These are phyloP conservation scores for Diaporthe caulivora DNA, from an alignment of 2,329 filamentous ascomycete species.

Conservation along the genomic window DNA sequence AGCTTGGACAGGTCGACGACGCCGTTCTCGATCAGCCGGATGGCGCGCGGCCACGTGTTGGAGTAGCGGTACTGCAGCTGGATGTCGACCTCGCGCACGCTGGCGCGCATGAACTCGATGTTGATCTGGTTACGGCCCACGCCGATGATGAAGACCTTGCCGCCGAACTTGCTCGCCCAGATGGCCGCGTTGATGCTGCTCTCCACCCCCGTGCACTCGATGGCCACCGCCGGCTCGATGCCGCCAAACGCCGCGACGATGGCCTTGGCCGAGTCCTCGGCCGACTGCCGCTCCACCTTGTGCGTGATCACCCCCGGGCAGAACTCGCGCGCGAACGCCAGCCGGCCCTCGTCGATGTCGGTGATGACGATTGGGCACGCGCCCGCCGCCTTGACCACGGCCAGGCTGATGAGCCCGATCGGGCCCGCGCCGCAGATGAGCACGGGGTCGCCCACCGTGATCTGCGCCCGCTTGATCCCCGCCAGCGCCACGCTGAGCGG, in stretches of 20 bases:
- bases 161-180: slow-evolving; percentile 92
- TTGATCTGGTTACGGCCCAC: slow-evolving; percentile 96
- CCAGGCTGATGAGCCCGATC: slow-evolving; percentile 89
- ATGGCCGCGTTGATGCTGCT: slow-evolving; percentile 88
- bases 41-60: slow-evolving; percentile 96
- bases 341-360: slow-evolving; percentile 88
- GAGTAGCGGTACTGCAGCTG: slow-evolving; percentile 97
- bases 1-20: slow-evolving; percentile 84
- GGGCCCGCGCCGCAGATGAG: slow-evolving; percentile 93
- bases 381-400: slow-evolving; percentile 87
- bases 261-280: slow-evolving; percentile 78
- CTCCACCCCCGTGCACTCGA: slow-evolving; percentile 97
- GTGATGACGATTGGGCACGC: slow-evolving; percentile 94
- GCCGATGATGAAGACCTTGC: slow-evolving; percentile 96
- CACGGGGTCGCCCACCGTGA: slow-evolving; percentile 87
- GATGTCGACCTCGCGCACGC: slow-evolving; percentile 91
- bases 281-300: slow-evolving; percentile 74
- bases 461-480: slow-evolving; percentile 84
- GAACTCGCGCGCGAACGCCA: slow-evolving; percentile 87
- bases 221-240: slow-evolving; percentile 82
- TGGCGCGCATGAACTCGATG: slow-evolving; percentile 94
- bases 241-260: slow-evolving; percentile 81
- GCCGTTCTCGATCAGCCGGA: slow-evolving; percentile 86
- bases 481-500: slow-evolving; percentile 91
- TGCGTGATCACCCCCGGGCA: slow-evolving; percentile 85